Conservation (phyloP, 2,329 filamentous ascomycete species). For the Ophiocordyceps unilateralis region DNA sequence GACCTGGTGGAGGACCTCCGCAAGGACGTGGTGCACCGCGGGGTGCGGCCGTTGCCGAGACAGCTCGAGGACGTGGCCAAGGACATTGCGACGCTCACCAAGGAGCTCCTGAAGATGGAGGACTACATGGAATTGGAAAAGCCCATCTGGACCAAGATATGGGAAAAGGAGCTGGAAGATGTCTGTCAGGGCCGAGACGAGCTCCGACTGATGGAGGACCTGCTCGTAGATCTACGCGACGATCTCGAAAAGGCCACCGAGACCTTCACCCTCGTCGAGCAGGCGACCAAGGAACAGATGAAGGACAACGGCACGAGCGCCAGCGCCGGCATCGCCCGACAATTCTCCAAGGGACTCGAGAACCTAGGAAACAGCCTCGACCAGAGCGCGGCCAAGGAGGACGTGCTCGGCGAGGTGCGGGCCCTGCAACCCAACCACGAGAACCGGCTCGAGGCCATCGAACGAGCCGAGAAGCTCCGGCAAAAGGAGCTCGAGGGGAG, state of each 20-base stretch:
- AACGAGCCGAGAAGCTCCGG: slow-evolving; percentile 82
- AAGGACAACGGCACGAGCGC: slow-evolving; percentile 46
- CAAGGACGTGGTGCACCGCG: slow-evolving; percentile 87
- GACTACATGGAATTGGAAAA: slow-evolving; percentile 85
- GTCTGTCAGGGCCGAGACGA: slow-evolving; percentile 93
- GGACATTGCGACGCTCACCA: slow-evolving; percentile 64
- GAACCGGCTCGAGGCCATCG: slow-evolving; percentile 81
- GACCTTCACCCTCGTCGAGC: slow-evolving; percentile 88
- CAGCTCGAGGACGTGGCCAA: slow-evolving; percentile 82
- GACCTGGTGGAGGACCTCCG: slow-evolving; percentile 91
- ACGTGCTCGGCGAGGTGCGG: slow-evolving; percentile 79
- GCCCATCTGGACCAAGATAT: slow-evolving; percentile 96
- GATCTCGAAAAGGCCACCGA: slow-evolving; percentile 88
- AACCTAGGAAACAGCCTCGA: slow-evolving; percentile 42
- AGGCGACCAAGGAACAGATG: slow-evolving; percentile 96
- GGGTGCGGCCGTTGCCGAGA: slow-evolving; percentile 75
- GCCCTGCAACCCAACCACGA: slow-evolving; percentile 92
- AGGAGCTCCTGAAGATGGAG: slow-evolving; percentile 86
- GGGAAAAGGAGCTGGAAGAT: slow-evolving; percentile 92
- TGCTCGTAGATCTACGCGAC: slow-evolving; percentile 80
- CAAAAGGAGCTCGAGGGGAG: slow-evolving; percentile 76
- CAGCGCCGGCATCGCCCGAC: slow-evolving; percentile 32
- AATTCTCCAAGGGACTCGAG: slow-evolving; percentile 36
- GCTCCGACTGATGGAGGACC: slow-evolving; percentile 88
- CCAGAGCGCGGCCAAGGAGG: slow-evolving; percentile 72